Conservation (phyloP, 2,329 filamentous ascomycete species). For the Myriosclerotinia scirpicola region DNA sequence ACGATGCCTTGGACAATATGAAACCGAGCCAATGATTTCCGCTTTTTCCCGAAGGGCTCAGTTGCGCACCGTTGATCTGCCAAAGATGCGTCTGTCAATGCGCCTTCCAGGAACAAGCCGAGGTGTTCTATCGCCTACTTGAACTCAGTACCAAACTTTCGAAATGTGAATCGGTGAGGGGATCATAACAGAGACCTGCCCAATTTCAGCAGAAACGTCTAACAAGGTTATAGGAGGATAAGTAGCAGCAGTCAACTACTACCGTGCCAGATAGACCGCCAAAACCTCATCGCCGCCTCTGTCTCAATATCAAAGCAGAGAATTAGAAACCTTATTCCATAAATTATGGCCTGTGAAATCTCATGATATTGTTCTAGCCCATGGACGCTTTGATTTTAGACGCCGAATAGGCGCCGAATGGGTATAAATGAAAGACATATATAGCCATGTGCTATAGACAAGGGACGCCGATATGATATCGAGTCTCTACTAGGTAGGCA, state of each 20-base stretch:
- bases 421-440: neutral
- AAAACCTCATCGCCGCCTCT: neutral
- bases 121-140: neutral
- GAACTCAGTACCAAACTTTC: neutral
- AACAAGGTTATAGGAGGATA: neutral
- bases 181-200: neutral
- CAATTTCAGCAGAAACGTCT: neutral
- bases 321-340: neutral
- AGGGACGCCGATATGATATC: neutral
- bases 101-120: neutral
- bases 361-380: neutral
- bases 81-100: conserved; percentile 7
- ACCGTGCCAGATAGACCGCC: neutral
- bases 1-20: neutral
- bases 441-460: neutral
- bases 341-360: neutral
- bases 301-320: neutral
- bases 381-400: neutral
- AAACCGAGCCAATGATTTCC: conserved; percentile 6
- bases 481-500: neutral
- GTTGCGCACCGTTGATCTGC: conserved; percentile 9
- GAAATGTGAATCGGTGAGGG: neutral
- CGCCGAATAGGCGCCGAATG: neutral
- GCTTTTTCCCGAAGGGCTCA: neutral
- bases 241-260: neutral